phyloP scores from a whole-genome alignment of 208 protist genomes.

The Acanthamoeba culbertsoni region DNA sequence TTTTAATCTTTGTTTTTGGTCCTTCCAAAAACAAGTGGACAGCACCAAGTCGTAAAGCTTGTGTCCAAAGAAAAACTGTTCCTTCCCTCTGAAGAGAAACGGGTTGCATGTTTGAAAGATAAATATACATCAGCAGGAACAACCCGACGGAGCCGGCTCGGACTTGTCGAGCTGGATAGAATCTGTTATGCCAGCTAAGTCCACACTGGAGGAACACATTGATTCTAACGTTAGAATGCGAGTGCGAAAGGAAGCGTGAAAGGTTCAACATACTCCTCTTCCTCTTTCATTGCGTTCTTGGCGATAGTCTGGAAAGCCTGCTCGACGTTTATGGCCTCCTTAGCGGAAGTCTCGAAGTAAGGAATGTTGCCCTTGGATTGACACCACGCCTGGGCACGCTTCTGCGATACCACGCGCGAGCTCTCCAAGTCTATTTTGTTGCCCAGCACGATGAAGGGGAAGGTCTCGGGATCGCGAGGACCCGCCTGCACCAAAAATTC shows the following conservation, averaged over 20 bases:
- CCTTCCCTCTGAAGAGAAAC: no score
- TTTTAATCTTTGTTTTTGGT: no score
- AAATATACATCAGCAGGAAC: constrained; percentile 46
- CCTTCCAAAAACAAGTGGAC: no score
- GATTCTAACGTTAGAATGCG: background rate
- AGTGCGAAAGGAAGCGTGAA: background rate
- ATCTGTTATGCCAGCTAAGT: constrained; percentile 30
- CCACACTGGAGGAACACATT: background rate
- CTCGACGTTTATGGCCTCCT: constrained; percentile 97
- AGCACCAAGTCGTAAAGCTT: no score
- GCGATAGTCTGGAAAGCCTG: constrained; percentile 93
- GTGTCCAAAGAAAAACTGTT: background rate
- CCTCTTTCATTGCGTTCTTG: constrained; percentile 79
- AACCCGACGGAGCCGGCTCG: background rate
- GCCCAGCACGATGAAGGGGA: constrained; percentile 98
- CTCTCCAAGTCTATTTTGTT: constrained; percentile 99
- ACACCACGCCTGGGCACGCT: constrained; percentile 95
- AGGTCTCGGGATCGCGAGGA: constrained; percentile 88
- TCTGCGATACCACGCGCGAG: constrained; percentile 84
- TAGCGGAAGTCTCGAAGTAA: constrained; percentile 98
- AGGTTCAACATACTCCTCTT: constrained; percentile 59
- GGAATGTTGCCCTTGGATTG: constrained; percentile 92
- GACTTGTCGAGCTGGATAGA: constrained; percentile 47
- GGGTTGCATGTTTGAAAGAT: no score
- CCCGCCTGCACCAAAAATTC: constrained; percentile 96